These are phyloP conservation scores for Ormosia emarginata DNA, from an alignment of 306 rosid genomes.

Conservation along the genomic window DNA sequence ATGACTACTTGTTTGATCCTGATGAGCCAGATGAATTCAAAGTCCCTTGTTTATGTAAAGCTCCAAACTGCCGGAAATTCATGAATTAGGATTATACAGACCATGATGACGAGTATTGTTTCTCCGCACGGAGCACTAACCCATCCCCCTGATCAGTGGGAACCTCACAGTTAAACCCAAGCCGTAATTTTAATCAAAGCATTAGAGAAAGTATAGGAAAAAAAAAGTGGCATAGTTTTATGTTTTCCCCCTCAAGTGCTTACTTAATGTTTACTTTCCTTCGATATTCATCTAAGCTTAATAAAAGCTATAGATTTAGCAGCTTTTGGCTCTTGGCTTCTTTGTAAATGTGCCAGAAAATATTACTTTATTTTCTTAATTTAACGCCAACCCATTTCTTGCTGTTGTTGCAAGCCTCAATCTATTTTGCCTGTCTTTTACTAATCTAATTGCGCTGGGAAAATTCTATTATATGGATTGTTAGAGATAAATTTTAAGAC, in stretches of 20 bases:
- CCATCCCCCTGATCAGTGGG: constrained; percentile 37
- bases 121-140: constrained; percentile 69
- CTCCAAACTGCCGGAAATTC: constrained; percentile 82
- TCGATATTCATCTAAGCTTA: constrained; percentile 33
- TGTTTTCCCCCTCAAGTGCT: background rate
- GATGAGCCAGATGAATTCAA: constrained; percentile 84
- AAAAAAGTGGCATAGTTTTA: constrained; percentile 8
- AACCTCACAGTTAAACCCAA: constrained; percentile 55
- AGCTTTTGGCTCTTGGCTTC: constrained; percentile 35
- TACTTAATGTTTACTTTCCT: constrained; percentile 17
- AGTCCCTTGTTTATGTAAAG: constrained; percentile 90
- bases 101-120: constrained; percentile 51
- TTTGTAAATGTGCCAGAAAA: constrained; percentile 29
- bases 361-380: constrained; percentile 14
- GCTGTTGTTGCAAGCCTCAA: background rate
- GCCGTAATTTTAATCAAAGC: constrained; percentile 34
- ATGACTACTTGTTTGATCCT: constrained; percentile 85
- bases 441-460: background rate
- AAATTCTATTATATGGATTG: background rate
- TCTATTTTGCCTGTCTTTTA: background rate
- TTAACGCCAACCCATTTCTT: constrained; percentile 7
- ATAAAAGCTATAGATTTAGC: constrained; percentile 45
- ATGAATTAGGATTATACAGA: constrained; percentile 64
- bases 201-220: constrained; percentile 10
- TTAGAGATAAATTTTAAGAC: background rate